Base-by-base conservation (phyloP, 306 rosid genomes). In the Acacia crassicarpa region DNA sequence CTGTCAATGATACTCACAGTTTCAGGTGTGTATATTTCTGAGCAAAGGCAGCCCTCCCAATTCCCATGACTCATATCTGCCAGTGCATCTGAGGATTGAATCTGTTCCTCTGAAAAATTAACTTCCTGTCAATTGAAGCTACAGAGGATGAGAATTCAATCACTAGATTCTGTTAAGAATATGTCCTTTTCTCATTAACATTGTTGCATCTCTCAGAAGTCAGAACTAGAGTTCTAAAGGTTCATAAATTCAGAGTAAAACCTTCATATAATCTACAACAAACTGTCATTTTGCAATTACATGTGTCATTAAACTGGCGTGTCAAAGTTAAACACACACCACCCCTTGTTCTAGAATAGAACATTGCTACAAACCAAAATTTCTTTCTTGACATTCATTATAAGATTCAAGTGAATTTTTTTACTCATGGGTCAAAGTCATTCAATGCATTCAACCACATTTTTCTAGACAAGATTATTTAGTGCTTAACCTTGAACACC, bases 31-130 rank as follows among this genome's bases (percentile, higher is more conserved):
- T 88, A 92, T 79, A 92, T 90, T 86, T 95, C 98, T 32, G 98
- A 95, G 48, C 89, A 90, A 75, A 85, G 91, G 89, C 98, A 89
- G 70, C 97, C 93, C 87, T 95, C 99, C 99, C 99, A 95, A 66
- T 85, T 91, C 62, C 99, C 99, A 77, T 91, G 97, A 84, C 94
- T 95, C 90, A 95, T 92, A 92, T 95, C 99, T 46, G 80, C 67
- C 77, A 95, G 92, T 11, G 94, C 88, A 13, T 93, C 98, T 2
- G 96, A 84, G 67, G 90, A 84, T 81, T 92, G 97, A 74, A 95
- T 93, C 72, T 80, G 93, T 66, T 92, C 98, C 84, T 91, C 96
- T 6, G 88, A 75, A 82, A 91, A 86, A 74, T 84, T 86, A 81
- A 90, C 75, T 88, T 95, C 99, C 98, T 95, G 85, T 53, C 78